Conservation (phyloP, 140 eudicot species). For the Anethum foeniculum region DNA sequence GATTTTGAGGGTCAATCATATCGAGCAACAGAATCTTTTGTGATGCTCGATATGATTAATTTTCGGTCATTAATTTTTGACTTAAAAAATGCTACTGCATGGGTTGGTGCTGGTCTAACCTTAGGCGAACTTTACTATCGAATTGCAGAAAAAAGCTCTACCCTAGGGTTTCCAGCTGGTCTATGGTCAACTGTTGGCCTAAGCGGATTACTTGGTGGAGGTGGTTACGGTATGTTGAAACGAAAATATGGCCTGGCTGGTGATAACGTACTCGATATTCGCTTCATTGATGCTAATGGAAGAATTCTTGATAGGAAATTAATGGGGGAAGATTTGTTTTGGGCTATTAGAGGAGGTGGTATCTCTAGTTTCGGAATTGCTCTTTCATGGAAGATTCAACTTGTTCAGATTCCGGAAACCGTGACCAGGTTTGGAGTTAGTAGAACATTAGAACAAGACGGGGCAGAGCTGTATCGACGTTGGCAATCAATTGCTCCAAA, state of each 20-base stretch:
- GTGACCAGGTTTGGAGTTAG: neutral
- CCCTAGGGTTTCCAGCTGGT: slow-evolving; percentile 1
- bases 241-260: slow-evolving; percentile 2
- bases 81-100: neutral
- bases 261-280: neutral
- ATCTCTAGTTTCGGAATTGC: slow-evolving; percentile 4
- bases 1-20: slow-evolving; percentile 8
- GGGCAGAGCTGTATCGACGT: neutral
- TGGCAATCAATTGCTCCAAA: neutral
- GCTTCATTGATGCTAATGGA: neutral
- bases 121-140: slow-evolving; percentile 5
- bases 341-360: slow-evolving; percentile 7
- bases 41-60: slow-evolving; percentile 4
- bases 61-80: neutral
- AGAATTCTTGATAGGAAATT: slow-evolving; percentile 5
- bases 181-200: neutral
- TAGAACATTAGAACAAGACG: slow-evolving; percentile 1
- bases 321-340: slow-evolving; percentile 3
- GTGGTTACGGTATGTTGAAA: slow-evolving; percentile 3
- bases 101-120: slow-evolving; percentile 8
- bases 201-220: neutral
- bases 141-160: neutral
- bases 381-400: neutral
- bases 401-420: neutral
- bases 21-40: slow-evolving; percentile 4